phyloP scores from a whole-genome alignment of 805 yeast species.

The Ogataea trehalophila region DNA sequence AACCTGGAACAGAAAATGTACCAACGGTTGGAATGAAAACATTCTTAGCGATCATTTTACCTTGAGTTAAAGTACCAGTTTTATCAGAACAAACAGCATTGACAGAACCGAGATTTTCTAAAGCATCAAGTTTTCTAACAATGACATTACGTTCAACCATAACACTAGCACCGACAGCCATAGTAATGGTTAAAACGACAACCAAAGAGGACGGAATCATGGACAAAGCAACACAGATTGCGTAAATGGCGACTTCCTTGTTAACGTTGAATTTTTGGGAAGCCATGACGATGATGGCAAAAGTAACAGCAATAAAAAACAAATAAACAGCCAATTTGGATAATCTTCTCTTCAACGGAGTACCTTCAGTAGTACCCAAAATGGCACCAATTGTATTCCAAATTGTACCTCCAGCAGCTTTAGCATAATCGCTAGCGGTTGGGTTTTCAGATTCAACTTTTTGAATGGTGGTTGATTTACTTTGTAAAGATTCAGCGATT shows the following conservation, averaged over 20 bases:
- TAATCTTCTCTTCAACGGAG: slow-evolving; percentile 73
- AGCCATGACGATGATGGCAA: slow-evolving; percentile 84
- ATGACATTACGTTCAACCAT: slow-evolving; percentile 68
- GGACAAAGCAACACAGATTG: slow-evolving; percentile 77
- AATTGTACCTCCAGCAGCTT: slow-evolving; percentile 43
- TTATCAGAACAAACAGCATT: slow-evolving; percentile 79
- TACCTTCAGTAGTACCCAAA: slow-evolving; percentile 72
- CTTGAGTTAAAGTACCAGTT: slow-evolving; percentile 78
- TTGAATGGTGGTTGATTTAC: slow-evolving; percentile 35
- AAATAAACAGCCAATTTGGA: slow-evolving; percentile 72
- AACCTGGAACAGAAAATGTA: slow-evolving; percentile 46
- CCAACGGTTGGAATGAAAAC: slow-evolving; percentile 68
- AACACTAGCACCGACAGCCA: slow-evolving; percentile 76
- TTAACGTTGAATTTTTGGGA: slow-evolving; percentile 73
- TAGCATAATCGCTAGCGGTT: slow-evolving; percentile 41
- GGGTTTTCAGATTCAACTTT: slow-evolving; percentile 40
- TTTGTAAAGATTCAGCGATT: slow-evolving; percentile 57
- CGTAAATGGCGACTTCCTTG: slow-evolving; percentile 79
- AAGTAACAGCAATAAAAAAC: slow-evolving; percentile 73
- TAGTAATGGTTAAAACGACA: slow-evolving; percentile 78
- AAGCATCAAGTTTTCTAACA: slow-evolving; percentile 70
- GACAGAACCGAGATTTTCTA: slow-evolving; percentile 75
- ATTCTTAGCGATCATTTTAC: slow-evolving; percentile 69
- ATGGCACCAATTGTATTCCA: slow-evolving; percentile 59
- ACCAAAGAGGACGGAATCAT: slow-evolving; percentile 81